phyloP scores from a whole-genome alignment of 2,329 filamentous ascomycete genomes.

The Fusarium falciforme region DNA sequence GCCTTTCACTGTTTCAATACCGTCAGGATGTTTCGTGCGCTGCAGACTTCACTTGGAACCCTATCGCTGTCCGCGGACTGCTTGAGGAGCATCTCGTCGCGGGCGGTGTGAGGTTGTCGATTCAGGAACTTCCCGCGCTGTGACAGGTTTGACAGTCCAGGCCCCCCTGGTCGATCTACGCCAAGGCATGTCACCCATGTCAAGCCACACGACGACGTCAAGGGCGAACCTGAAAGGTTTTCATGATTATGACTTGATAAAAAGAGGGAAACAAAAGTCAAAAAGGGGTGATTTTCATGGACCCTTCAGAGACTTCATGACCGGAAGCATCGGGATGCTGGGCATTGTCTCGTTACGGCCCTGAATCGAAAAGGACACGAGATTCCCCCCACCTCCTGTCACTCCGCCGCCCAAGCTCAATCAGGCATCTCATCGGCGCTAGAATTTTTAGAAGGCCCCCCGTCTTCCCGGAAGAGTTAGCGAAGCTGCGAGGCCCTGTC shows the following conservation, averaged over 20 bases:
- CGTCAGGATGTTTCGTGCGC: not conserved
- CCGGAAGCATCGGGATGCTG: not conserved
- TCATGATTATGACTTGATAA: not conserved
- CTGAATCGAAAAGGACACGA: not conserved
- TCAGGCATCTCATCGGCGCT: slow-evolving; percentile 33
- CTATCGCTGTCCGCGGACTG: not conserved
- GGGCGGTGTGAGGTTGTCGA: slow-evolving; percentile 6
- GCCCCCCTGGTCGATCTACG: slow-evolving; percentile 33
- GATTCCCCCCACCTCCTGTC: slow-evolving; percentile 27
- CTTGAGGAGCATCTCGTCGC: not conserved
- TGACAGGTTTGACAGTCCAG: slow-evolving; percentile 36
- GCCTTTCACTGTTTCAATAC: slow-evolving; percentile 9
- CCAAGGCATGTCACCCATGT: slow-evolving; percentile 26
- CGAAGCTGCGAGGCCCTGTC: not conserved
- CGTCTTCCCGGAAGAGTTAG: slow-evolving; percentile 30
- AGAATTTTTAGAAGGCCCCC: slow-evolving; percentile 35
- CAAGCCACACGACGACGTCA: slow-evolving; percentile 10
- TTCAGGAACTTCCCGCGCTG: slow-evolving; percentile 24
- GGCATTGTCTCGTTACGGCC: not conserved
- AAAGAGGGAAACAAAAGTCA: not conserved
- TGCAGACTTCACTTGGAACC: not conserved
- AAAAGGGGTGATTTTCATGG: not conserved
- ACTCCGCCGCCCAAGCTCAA: slow-evolving; percentile 11
- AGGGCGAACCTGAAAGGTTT: not conserved
- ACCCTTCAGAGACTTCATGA: not conserved